These are phyloP conservation scores for Dioszegia crocea DNA, from an alignment of 768 basidiomycete species.

Conservation along the genomic window DNA sequence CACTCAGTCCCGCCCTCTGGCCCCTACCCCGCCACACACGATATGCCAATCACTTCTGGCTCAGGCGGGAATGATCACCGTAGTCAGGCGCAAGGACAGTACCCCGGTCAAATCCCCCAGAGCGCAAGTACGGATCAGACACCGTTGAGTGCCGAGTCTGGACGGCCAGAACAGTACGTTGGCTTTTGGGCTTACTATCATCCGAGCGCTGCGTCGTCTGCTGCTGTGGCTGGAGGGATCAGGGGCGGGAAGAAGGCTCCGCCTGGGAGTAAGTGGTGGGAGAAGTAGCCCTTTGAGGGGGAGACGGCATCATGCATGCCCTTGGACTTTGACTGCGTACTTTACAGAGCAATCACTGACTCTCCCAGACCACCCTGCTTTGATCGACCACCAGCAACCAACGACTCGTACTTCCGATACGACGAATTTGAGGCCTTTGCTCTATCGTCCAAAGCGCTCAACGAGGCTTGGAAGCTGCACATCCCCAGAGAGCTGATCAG, in stretches of 20 bases:
- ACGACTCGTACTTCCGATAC: conserved; percentile 36
- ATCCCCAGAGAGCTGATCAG: conserved; percentile 32
- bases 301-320: conserved; percentile 3
- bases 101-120: not conserved
- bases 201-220: not conserved
- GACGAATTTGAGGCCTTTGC: conserved; percentile 38
- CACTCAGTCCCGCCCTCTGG: not conserved
- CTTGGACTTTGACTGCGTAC: not conserved
- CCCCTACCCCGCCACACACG: conserved; percentile 15
- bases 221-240: not conserved
- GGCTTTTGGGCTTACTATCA: conserved; percentile 22
- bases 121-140: conserved; percentile 5
- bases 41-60: conserved; percentile 22
- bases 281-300: not conserved
- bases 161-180: conserved; percentile 43
- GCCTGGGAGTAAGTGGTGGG: not conserved
- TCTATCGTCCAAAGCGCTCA: conserved; percentile 26
- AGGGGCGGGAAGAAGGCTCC: not conserved
- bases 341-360: not conserved
- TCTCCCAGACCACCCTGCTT: conserved; percentile 34
- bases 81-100: not conserved
- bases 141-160: conserved; percentile 11
- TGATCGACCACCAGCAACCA: conserved; percentile 34
- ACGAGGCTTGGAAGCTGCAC: conserved; percentile 35
- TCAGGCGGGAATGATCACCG: not conserved